A percentile compares a stretch with the other conserved stretches of the same genome.
Conservation (phyloP, 202 grass and related monocot species). For the Elaeis oleifera region DNA sequence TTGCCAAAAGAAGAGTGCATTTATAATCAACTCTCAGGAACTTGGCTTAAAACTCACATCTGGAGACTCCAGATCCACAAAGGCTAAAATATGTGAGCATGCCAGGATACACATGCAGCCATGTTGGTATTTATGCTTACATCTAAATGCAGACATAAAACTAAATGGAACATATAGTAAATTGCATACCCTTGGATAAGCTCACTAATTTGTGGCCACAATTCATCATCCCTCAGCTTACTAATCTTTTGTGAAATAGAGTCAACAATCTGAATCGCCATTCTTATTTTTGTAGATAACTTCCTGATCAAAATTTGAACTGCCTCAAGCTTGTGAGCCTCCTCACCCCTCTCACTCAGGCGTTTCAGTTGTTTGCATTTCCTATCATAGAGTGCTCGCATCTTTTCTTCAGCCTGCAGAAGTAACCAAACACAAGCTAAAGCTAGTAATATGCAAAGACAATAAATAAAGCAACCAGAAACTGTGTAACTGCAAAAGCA, state of each 20-base stretch:
- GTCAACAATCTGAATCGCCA: slow-evolving; percentile 41
- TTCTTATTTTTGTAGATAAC: slow-evolving; percentile 40
- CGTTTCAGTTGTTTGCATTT: slow-evolving; percentile 29
- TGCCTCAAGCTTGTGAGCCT: slow-evolving; percentile 42
- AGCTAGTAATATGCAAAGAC: background rate
- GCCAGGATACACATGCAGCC: too few relatives aligned
- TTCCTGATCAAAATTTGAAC: slow-evolving; percentile 30
- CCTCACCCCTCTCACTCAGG: slow-evolving; percentile 28
- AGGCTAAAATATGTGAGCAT: too few relatives aligned
- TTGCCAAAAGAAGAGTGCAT: too few relatives aligned
- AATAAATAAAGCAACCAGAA: too few relatives aligned
- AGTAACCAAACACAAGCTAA: slow-evolving; percentile 7
- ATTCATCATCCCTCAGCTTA: slow-evolving; percentile 68
- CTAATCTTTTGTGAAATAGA: slow-evolving; percentile 48
- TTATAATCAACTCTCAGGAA: too few relatives aligned
- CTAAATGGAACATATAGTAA: background rate
- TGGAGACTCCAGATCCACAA: too few relatives aligned
- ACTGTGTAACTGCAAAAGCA: too few relatives aligned
- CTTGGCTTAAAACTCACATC: too few relatives aligned
- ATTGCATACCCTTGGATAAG: slow-evolving; percentile 50
- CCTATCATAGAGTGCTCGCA: slow-evolving; percentile 36
- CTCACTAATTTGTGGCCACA: slow-evolving; percentile 43
- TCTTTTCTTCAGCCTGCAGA: slow-evolving; percentile 51
- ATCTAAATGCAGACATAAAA: too few relatives aligned
- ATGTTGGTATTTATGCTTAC: too few relatives aligned